Evolutionary conservation across 768 basidiomycete species (phyloP).

Genomic region (Rhodotorula toruloides): DNA sequence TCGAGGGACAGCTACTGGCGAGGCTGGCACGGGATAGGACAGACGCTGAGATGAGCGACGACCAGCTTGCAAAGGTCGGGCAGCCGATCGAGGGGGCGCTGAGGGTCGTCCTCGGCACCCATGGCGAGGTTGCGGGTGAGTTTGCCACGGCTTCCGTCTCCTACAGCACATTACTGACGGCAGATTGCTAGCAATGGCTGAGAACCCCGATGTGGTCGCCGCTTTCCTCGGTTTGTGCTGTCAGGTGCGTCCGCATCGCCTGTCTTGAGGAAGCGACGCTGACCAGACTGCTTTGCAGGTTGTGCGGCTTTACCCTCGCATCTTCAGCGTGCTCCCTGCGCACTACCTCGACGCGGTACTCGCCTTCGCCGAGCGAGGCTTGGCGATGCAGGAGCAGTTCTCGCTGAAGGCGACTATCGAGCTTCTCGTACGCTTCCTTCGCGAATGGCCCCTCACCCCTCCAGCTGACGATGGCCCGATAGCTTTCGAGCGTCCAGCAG

Average conservation of each 20-base stretch:
- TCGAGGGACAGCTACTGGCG: slow-evolving; percentile 44
- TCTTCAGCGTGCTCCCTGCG: slow-evolving; percentile 44
- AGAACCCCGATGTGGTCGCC: slow-evolving; percentile 49
- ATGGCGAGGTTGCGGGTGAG: slow-evolving; percentile 5
- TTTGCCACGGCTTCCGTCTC: neutral
- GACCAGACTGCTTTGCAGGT: too few relatives aligned
- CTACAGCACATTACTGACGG: too few relatives aligned
- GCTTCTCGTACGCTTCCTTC: slow-evolving; percentile 44
- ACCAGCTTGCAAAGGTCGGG: slow-evolving; percentile 7
- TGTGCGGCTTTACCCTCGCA: slow-evolving; percentile 41
- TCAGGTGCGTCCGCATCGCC: slow-evolving; percentile 38
- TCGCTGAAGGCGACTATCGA: slow-evolving; percentile 47
- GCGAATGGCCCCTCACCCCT: neutral
- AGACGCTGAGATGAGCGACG: slow-evolving; percentile 15
- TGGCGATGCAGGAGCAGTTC: slow-evolving; percentile 48
- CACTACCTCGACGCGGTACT: slow-evolving; percentile 45
- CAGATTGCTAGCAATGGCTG: slow-evolving; percentile 40
- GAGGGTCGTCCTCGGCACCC: slow-evolving; percentile 5
- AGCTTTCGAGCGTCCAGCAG: slow-evolving; percentile 30
- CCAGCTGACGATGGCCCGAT: neutral
- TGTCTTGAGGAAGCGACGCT: neutral
- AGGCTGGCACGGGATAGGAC: slow-evolving; percentile 40
- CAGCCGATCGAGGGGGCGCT: slow-evolving; percentile 23
- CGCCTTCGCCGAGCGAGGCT: slow-evolving; percentile 45
- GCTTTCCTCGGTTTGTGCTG: slow-evolving; percentile 47